Conservation (phyloP, 1,139 yeast genomes). For the Saccharomycopsis hybrid region DNA sequence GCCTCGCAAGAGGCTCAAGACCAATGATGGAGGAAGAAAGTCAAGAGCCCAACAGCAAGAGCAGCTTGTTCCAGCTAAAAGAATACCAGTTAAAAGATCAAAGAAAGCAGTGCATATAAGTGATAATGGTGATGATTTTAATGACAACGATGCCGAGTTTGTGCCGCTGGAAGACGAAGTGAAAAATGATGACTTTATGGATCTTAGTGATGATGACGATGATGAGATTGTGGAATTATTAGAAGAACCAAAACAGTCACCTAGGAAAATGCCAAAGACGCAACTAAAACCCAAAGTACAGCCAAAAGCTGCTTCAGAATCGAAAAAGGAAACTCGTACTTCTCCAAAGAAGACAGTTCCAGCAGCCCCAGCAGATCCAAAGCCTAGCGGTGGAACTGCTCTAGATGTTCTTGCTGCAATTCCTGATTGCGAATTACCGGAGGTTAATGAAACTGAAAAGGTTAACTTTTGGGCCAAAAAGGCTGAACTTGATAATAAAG, state of each 20-base stretch:
- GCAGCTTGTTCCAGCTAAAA: not conserved
- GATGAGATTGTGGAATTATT: not conserved
- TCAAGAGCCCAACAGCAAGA: not conserved
- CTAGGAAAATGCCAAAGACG: constrained; percentile 5
- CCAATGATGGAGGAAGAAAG: not conserved
- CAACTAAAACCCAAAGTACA: constrained; percentile 16
- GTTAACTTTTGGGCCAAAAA: constrained; percentile 49
- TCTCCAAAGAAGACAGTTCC: constrained; percentile 17
- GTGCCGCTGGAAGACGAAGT: not conserved
- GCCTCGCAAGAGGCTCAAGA: no score
- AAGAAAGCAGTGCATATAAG: not conserved
- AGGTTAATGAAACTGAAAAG: constrained; percentile 43
- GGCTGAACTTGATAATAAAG: constrained; percentile 37
- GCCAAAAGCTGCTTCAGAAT: no score
- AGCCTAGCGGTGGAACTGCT: constrained; percentile 24
- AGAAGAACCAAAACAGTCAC: constrained; percentile 3
- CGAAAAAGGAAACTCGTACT: no score
- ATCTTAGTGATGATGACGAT: not conserved
- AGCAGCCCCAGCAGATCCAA: constrained; percentile 17
- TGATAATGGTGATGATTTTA: no score
- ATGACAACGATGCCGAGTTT: not conserved
- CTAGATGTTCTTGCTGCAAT: constrained; percentile 51
- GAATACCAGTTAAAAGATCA: not conserved
- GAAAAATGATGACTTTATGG: no score
- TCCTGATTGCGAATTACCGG: constrained; percentile 67